Conservation (phyloP, 768 basidiomycete genomes). For the Termitomyces heimii region DNA sequence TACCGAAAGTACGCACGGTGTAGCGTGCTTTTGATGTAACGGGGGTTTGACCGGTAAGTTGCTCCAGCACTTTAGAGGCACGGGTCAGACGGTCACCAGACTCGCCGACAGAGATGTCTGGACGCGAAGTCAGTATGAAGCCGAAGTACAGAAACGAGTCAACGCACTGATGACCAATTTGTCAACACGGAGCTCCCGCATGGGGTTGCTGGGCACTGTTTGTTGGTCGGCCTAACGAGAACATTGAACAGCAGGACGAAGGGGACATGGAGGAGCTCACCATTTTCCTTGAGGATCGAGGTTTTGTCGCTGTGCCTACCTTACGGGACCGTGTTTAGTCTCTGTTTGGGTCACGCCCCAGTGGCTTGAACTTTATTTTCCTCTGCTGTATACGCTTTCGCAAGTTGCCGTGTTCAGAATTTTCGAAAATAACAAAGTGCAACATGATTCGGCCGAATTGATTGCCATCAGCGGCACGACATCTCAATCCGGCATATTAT, state of each 20-base stretch:
- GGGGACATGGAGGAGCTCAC: constrained; percentile 20
- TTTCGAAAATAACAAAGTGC: constrained; percentile 2
- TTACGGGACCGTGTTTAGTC: constrained; percentile 18
- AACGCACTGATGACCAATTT: constrained; percentile 99
- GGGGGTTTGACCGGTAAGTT: constrained; percentile 98
- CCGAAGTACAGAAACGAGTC: neutral
- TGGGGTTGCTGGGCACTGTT: constrained; percentile 84
- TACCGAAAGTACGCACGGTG: constrained; percentile 98
- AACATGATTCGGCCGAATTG: neutral
- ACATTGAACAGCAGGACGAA: constrained; percentile 5
- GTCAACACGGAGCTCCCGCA: constrained; percentile 95
- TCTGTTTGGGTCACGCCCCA: constrained; percentile 20
- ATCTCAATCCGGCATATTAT: too few species aligned
- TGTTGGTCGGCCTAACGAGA: constrained; percentile 74
- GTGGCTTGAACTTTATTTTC: constrained; percentile 40
- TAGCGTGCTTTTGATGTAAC: constrained; percentile 99
- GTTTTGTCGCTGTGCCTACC: constrained; percentile 33
- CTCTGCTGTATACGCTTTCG: constrained; percentile 25
- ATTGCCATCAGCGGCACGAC: too few species aligned
- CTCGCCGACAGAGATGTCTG: constrained; percentile 99
- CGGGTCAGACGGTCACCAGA: constrained; percentile 98
- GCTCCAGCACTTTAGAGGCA: constrained; percentile 98
- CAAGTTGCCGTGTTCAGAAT: constrained; percentile 18
- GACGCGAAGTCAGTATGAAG: constrained; percentile 1
- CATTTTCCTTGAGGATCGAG: constrained; percentile 34